Base-by-base conservation (phyloP, 2,329 filamentous ascomycete genomes). In the Lachnellula cervina region DNA sequence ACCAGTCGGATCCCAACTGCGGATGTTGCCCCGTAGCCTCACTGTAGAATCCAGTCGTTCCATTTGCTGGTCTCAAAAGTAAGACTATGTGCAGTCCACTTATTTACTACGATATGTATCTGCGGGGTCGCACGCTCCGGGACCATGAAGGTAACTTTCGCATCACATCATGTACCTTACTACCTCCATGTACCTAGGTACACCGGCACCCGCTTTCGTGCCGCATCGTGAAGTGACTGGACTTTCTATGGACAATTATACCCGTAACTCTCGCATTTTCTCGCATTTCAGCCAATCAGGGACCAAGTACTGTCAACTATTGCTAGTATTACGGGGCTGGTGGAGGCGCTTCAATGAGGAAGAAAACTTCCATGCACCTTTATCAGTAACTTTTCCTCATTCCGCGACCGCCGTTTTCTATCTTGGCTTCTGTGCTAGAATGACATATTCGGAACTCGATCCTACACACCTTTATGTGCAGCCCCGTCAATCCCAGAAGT, bases 1-100 rank as follows among this genome's bases (percentile, higher is more conserved):
- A 28, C 55, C 56, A 61, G 60, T 61, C 59, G 57, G 55, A 52
- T 58, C 37, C 13, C 19, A 51, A 35, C 7, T 16, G 5, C 5
- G 23, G 23, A 17, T 16, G 2, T 34, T 14, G 14, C 21, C 23
- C 44, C 23, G 8, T 28, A 47, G 11, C 44, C 21, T 32, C 23
- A 47, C 3, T 32, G 3, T 17, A 17, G 37, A 7, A 40, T 47
- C 5, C 44, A 14, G 23, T 8, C 13, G n/a, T 32, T 16, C 44
- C 16, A 7, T 32, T 47, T 28, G 25, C 32, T 47, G 11, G 23
- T 6, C 16, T 37, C 16, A 21, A 32, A 21, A 32, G 14, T 32
- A 17, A 47, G 16, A 14, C 11, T 23, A 14, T 14, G 19, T 23
- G n/a, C n/a, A 21, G 44, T 28, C 44, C 44, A 46, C 44, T 46